Base-by-base conservation (phyloP, 176 grass and related monocot species). In the Puccinellia tenuiflora region DNA sequence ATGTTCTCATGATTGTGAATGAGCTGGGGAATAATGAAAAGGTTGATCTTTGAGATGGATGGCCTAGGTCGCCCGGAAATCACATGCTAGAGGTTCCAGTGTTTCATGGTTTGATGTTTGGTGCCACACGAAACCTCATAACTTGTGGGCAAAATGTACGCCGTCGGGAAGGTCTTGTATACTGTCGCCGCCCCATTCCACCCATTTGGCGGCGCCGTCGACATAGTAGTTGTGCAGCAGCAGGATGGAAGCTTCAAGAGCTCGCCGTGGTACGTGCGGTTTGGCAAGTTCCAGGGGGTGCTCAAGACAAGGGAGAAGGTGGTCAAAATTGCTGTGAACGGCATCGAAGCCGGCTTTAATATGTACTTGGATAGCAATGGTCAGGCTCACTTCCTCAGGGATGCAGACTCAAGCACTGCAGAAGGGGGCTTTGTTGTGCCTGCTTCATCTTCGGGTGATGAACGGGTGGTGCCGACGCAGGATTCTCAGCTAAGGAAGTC, bases 261-360 rank as follows among this genome's bases (percentile, higher is more conserved):
- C 88, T 98, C 92, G 3, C 96, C 92, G 1, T 98, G 96, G 96
- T 98, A 98, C 3, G 92, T 98, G 56, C 86, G 88, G 11, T 98
- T 98, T 42, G 96, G 95, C 70, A 98, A 98, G 79, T 98, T 98
- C 85, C 96, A 98, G 83, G 96, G 95, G 34, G 90, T 98, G 1
- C 87, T 95, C 62, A 98, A 98, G 87, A 86, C 96, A 12, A 86
- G 73, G 80, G 96, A 98, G 83, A 98, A 98, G 80, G 74, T 88
- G 76, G 90, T 95, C 47, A 90, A 40, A 78, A 88, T 98, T 77
- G 63, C 92, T 3, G 90, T 98, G 46, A 93, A 98, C 85, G 92
- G 92, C 17, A 73, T 81, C 11, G 88, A 95, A n/a, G 92, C 87
- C 9, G 76, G 88, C 17, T 95, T 98, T 82, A 85, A 94, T 77